phyloP scores from a whole-genome alignment of 2,329 filamentous ascomycete genomes.

The Xenoacremonium recifei region DNA sequence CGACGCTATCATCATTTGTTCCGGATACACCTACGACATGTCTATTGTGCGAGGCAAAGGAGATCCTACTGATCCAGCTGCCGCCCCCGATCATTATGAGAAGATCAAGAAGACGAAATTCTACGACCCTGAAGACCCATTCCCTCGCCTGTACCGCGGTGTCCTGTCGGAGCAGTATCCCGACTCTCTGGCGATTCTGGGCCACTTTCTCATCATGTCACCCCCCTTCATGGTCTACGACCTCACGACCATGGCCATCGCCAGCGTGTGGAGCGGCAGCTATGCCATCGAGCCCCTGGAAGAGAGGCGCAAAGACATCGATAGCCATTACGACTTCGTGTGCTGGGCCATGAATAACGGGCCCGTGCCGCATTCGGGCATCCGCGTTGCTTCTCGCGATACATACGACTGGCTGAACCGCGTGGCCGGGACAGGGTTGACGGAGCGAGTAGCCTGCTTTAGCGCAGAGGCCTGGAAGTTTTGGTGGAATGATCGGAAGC shows the following conservation, averaged over 20 bases:
- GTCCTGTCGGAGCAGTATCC: conserved; percentile 32
- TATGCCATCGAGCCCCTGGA: conserved; percentile 16
- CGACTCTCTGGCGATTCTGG: conserved; percentile 30
- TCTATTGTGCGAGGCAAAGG: conserved; percentile 27
- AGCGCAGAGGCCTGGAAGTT: conserved; percentile 41
- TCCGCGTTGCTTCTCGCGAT: conserved; percentile 16
- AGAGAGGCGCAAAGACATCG: conserved; percentile 27
- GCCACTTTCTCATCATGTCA: conserved; percentile 22
- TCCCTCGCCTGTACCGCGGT: conserved; percentile 29
- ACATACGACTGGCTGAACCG: conserved; percentile 38
- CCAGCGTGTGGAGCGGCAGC: conserved; percentile 25
- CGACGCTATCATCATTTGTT: conserved; percentile 32
- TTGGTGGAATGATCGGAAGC: conserved; percentile 39
- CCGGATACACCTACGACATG: conserved; percentile 31
- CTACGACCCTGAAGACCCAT: conserved; percentile 19
- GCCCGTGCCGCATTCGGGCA: conserved; percentile 24
- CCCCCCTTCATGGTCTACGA: conserved; percentile 28
- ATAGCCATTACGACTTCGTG: conserved; percentile 25
- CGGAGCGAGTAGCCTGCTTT: conserved; percentile 37
- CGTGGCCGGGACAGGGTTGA: conserved; percentile 41
- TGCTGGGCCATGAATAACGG: conserved; percentile 20
- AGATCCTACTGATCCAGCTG: conserved; percentile 23
- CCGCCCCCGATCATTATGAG: conserved; percentile 25
- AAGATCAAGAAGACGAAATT: conserved; percentile 19
- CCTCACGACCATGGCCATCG: conserved; percentile 29